Evolutionary conservation across 2,329 filamentous ascomycete genomes (phyloP).

Genomic region (Xylariales sp.): DNA sequence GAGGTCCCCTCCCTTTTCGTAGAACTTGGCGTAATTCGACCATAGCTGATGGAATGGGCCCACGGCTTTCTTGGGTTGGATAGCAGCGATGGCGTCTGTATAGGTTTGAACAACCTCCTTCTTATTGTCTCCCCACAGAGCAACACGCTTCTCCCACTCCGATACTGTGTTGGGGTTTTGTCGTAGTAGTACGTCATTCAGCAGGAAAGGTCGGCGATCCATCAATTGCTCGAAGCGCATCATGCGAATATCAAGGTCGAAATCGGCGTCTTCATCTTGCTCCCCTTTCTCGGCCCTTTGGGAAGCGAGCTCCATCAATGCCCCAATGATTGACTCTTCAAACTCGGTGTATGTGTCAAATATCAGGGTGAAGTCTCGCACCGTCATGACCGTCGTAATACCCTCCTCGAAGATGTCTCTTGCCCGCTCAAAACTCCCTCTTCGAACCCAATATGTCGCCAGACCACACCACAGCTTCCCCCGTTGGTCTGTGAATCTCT

Average conservation of each 20-base stretch:
- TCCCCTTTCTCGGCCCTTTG: slow-evolving; percentile 73
- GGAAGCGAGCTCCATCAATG: slow-evolving; percentile 84
- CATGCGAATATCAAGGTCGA: slow-evolving; percentile 94
- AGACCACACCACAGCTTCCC: slow-evolving; percentile 93
- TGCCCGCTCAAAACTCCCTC: slow-evolving; percentile 87
- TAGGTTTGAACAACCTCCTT: slow-evolving; percentile 90
- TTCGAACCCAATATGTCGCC: slow-evolving; percentile 94
- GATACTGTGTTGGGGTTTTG: slow-evolving; percentile 95
- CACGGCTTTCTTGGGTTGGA: slow-evolving; percentile 89
- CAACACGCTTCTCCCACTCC: slow-evolving; percentile 97
- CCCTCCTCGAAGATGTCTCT: slow-evolving; percentile 94
- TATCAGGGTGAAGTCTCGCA: slow-evolving; percentile 92
- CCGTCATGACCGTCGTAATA: slow-evolving; percentile 97
- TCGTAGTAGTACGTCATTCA: slow-evolving; percentile 91
- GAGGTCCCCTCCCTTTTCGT: slow-evolving; percentile 82
- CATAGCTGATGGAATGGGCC: slow-evolving; percentile 93
- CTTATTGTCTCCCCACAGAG: slow-evolving; percentile 91
- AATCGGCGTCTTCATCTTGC: slow-evolving; percentile 78
- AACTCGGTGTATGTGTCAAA: slow-evolving; percentile 97
- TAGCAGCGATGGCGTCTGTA: slow-evolving; percentile 86
- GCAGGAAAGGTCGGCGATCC: slow-evolving; percentile 90
- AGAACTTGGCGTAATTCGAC: slow-evolving; percentile 96
- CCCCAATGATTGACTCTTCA: slow-evolving; percentile 90
- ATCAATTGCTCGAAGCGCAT: slow-evolving; percentile 97
- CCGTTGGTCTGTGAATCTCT: slow-evolving; percentile 86